Conservation (phyloP, 768 basidiomycete genomes). For the Pholiota microspora region DNA sequence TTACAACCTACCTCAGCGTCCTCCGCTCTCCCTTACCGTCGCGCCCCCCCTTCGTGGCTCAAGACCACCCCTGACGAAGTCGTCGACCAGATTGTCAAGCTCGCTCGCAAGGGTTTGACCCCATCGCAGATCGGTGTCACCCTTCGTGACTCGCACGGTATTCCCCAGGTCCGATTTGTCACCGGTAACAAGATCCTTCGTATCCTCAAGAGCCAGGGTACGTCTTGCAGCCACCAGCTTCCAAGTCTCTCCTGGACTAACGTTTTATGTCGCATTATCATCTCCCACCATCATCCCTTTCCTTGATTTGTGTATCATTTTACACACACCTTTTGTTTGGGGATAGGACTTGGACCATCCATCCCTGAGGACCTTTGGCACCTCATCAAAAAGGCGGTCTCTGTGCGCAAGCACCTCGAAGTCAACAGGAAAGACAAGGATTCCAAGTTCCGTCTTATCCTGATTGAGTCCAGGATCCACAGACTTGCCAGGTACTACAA, state of each 20-base stretch:
- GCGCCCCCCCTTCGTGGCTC: conserved; percentile 93
- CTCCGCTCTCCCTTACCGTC: conserved; percentile 97
- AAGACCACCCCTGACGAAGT: conserved; percentile 96
- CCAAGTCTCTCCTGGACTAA: conserved; percentile 19
- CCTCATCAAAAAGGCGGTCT: conserved; percentile 99
- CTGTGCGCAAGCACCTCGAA: conserved; percentile 98
- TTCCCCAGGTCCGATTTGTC: conserved; percentile 97
- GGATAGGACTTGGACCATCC: conserved; percentile 90
- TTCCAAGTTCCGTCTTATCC: conserved; percentile 91
- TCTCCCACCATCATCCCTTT: conserved; percentile 13
- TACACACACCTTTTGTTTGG: conserved; percentile 49
- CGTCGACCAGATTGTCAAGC: conserved; percentile 94
- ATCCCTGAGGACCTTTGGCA: conserved; percentile 99
- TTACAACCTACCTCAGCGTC: conserved; percentile 48
- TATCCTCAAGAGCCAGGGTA: conserved; percentile 93
- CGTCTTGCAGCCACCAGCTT: conserved; percentile 29
- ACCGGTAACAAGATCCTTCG: conserved; percentile 99
- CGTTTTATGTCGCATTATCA: conserved; percentile 19
- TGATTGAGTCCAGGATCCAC: conserved; percentile 99
- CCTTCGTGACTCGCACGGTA: conserved; percentile 96
- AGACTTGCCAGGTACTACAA: conserved; percentile 97
- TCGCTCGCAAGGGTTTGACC: conserved; percentile 95
- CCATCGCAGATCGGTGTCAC: conserved; percentile 98
- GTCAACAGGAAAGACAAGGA: conserved; percentile 99
- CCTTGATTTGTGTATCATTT: conserved; percentile 16